A percentile compares a stretch with the other conserved stretches of the same genome.
Evolutionary conservation across 345 rosid genomes (phyloP).

Genomic region (Kernera saxatilis): DNA sequence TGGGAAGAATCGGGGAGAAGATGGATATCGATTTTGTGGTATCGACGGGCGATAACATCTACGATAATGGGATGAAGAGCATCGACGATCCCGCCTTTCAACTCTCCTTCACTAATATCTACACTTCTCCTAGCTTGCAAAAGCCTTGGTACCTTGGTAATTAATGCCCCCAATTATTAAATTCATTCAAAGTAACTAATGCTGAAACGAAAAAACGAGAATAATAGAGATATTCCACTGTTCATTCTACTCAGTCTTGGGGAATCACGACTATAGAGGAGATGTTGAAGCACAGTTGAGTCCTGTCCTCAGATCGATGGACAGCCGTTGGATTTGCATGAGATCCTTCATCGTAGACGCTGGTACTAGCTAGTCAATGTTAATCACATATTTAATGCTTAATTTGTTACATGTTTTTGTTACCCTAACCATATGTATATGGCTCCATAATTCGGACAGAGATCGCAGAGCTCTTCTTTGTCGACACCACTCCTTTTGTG

Average conservation of each 20-base stretch:
- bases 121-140: slow-evolving; percentile 40
- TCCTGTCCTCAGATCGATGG: slow-evolving; percentile 27
- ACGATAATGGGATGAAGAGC: slow-evolving; percentile 35
- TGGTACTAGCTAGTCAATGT: slow-evolving; percentile 9
- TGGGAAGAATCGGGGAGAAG: slow-evolving; percentile 42
- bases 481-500: slow-evolving; percentile 60
- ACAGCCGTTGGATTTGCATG: slow-evolving; percentile 41
- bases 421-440: not conserved
- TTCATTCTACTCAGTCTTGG: slow-evolving; percentile 33
- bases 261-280: slow-evolving; percentile 48
- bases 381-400: not conserved
- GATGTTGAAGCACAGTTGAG: slow-evolving; percentile 40
- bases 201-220: not conserved
- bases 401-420: not conserved
- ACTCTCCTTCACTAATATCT: slow-evolving; percentile 33
- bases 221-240: not conserved
- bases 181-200: not conserved
- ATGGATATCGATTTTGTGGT: slow-evolving; percentile 43
- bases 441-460: slow-evolving; percentile 12
- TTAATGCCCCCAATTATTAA: not conserved
- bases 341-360: slow-evolving; percentile 39
- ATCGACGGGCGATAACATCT: slow-evolving; percentile 49
- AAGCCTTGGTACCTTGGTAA: slow-evolving; percentile 46
- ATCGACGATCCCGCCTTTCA: slow-evolving; percentile 35
- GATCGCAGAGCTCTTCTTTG: slow-evolving; percentile 45